These are phyloP conservation scores for Chaetomium cochliodes DNA, from an alignment of 495 filamentous ascomycete species.

Conservation along the genomic window DNA sequence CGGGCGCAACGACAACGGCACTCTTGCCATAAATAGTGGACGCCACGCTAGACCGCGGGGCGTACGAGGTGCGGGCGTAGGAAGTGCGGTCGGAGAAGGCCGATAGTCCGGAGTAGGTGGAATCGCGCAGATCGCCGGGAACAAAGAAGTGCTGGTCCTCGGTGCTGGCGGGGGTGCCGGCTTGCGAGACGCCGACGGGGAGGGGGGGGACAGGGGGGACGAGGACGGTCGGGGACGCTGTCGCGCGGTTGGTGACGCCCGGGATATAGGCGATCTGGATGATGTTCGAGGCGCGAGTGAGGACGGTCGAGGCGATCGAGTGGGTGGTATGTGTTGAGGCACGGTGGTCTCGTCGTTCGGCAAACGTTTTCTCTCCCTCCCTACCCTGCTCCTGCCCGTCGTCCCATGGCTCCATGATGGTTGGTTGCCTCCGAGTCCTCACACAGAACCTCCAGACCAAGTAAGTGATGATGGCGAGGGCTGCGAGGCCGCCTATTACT, in stretches of 20 bases:
- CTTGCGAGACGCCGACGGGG: slow-evolving; percentile 62
- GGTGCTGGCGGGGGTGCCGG: slow-evolving; percentile 54
- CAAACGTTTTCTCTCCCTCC: slow-evolving; percentile 59
- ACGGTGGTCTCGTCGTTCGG: slow-evolving; percentile 61
- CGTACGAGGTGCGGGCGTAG: slow-evolving; percentile 63
- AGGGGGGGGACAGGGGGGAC: slow-evolving; percentile 92
- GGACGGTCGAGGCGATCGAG: slow-evolving; percentile 91
- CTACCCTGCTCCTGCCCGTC: slow-evolving; percentile 53
- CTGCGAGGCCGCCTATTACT: slow-evolving; percentile 72
- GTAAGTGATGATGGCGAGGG: slow-evolving; percentile 67
- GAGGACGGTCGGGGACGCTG: slow-evolving; percentile 75
- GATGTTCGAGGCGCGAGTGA: slow-evolving; percentile 95
- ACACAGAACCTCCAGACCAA: slow-evolving; percentile 85
- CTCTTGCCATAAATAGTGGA: slow-evolving; percentile 91
- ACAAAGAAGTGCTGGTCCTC: slow-evolving; percentile 93
- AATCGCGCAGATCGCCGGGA: slow-evolving; percentile 87
- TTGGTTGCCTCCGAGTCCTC: slow-evolving; percentile 68
- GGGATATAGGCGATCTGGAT: slow-evolving; percentile 99
- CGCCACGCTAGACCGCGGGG: slow-evolving; percentile 75
- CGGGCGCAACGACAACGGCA: slow-evolving; percentile 71
- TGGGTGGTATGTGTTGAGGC: slow-evolving; percentile 82
- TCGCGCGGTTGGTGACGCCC: slow-evolving; percentile 90
- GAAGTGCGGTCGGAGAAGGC: slow-evolving; percentile 66
- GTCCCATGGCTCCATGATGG: slow-evolving; percentile 53
- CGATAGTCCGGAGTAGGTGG: slow-evolving; percentile 67